Evolutionary conservation across 306 rosid species (phyloP).

Genomic region (Malus asiatica): DNA sequence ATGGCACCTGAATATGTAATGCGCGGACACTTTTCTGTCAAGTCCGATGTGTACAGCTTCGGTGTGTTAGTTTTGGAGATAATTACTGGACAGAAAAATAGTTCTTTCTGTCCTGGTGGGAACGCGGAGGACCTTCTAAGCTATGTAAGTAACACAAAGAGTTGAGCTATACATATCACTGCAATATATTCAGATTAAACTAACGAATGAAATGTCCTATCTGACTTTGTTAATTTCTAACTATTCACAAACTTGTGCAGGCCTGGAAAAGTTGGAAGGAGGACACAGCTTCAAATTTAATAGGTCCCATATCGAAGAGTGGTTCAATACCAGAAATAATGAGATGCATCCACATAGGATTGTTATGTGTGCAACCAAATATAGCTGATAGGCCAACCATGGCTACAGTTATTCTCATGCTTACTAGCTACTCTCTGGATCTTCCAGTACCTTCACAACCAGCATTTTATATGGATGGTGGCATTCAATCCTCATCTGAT

Average conservation of each 20-base stretch:
- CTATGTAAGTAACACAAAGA: too few species aligned
- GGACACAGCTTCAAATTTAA: neutral
- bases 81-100: too few species aligned
- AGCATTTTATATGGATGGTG: neutral
- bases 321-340: neutral
- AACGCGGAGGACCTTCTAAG: neutral
- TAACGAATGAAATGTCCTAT: neutral
- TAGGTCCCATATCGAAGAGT: neutral
- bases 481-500: neutral
- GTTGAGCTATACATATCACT: too few species aligned
- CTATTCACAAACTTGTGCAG: neutral
- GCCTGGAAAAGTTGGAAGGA: constrained; percentile 6
- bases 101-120: too few species aligned
- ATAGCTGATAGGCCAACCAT: constrained; percentile 1
- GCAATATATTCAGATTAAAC: too few species aligned
- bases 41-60: too few species aligned
- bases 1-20: neutral
- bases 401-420: constrained; percentile 7
- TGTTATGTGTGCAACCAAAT: neutral
- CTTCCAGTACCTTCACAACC: constrained; percentile 6
- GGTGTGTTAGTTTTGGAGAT: too few species aligned
- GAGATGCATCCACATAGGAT: constrained; percentile 1
- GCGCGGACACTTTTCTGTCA: too few species aligned
- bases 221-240: neutral
- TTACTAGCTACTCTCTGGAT: neutral